phyloP scores from a whole-genome alignment of 2,329 filamentous ascomycete species.

The Nannizziopsis barbatae region DNA sequence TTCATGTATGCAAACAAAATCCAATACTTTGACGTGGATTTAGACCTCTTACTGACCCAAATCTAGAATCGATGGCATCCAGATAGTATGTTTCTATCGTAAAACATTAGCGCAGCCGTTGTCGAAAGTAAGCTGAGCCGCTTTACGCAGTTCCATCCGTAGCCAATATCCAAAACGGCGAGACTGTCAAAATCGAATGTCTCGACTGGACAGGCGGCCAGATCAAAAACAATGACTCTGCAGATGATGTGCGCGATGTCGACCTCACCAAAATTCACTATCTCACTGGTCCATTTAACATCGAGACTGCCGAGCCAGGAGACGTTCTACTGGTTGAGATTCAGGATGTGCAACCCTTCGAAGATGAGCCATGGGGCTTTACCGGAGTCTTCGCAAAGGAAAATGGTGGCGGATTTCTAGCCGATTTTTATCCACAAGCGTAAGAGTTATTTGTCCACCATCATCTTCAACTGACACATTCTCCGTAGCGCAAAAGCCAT shows the following conservation, averaged over 20 bases:
- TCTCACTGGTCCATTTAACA: constrained; percentile 76
- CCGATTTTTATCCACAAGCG: constrained; percentile 76
- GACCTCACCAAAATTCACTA: constrained; percentile 80
- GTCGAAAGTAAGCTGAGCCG: neutral
- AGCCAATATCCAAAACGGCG: constrained; percentile 64
- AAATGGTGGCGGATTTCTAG: constrained; percentile 81
- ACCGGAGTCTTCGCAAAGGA: constrained; percentile 67
- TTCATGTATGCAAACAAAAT: constrained; percentile 49
- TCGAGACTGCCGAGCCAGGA: constrained; percentile 72
- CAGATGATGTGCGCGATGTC: constrained; percentile 76
- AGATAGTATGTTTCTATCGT: constrained; percentile 49
- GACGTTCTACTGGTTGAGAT: constrained; percentile 82
- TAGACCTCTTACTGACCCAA: neutral
- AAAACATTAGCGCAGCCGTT: neutral
- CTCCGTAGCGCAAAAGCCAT: constrained; percentile 51
- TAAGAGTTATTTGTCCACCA: constrained; percentile 41
- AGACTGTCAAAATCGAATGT: constrained; percentile 89
- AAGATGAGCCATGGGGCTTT: constrained; percentile 82
- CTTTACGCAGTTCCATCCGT: constrained; percentile 55
- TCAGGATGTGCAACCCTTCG: constrained; percentile 80
- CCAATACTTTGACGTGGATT: no score
- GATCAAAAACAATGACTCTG: constrained; percentile 77
- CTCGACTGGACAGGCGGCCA: constrained; percentile 70
- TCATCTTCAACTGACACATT: neutral
- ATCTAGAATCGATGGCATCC: constrained; percentile 82